Conservation (phyloP, 805 yeast genomes). For the Pachysolen tannophilus region DNA sequence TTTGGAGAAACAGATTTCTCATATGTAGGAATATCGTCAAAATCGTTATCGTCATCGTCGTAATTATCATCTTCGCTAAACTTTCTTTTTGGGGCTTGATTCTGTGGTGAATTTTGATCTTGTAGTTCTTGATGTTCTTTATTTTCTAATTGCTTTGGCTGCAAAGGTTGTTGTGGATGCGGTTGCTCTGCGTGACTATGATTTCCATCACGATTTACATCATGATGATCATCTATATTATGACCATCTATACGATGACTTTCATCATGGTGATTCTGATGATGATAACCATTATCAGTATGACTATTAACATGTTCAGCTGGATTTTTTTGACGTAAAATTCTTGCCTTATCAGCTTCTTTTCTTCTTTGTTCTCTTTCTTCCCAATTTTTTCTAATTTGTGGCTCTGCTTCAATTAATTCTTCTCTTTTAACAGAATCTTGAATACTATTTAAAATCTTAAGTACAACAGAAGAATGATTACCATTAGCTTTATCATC, state of each 20-base stretch:
- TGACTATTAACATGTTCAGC: conserved; percentile 3
- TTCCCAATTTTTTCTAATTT: conserved; percentile 56
- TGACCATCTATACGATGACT: neutral
- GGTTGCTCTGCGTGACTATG: conserved; percentile 12
- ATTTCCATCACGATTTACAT: neutral
- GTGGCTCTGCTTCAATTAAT: conserved; percentile 46
- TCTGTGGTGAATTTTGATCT: conserved; percentile 2
- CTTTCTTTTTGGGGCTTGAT: neutral
- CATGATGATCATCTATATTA: neutral
- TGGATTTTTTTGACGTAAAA: conserved; percentile 2
- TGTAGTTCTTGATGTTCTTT: neutral
- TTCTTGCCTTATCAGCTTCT: conserved; percentile 12
- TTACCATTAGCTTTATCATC: conserved; percentile 91
- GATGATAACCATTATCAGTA: neutral
- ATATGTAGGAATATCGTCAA: conserved; percentile 25
- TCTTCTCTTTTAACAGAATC: conserved; percentile 84
- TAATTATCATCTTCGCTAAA: conserved; percentile 11
- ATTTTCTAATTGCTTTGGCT: conserved; percentile 8
- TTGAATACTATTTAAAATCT: conserved; percentile 73
- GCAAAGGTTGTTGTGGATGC: conserved; percentile 14
- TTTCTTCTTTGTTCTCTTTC: conserved; percentile 38
- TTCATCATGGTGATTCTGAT: neutral
- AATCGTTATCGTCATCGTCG: conserved; percentile 27
- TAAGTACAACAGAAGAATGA: conserved; percentile 72
- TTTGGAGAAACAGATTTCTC: conserved; percentile 17